Evolutionary conservation across 768 basidiomycete genomes (phyloP).

Genomic region (Mycena maculata): DNA sequence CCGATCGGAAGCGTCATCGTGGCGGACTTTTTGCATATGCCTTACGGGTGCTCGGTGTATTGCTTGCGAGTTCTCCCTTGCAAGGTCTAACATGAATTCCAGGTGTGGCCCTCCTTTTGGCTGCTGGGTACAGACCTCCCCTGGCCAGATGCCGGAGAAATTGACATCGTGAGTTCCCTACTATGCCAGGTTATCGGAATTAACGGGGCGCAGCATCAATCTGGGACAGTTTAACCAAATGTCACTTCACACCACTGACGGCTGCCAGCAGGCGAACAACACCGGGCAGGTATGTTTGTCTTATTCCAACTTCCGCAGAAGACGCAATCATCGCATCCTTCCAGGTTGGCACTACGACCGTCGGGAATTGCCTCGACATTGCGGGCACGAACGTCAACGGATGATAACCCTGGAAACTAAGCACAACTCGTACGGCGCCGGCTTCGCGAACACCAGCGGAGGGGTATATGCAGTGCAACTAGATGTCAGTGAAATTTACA

Average conservation of each 20-base stretch:
- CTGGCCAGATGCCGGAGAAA: conserved; percentile 60
- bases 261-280: conserved; percentile 49
- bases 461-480: conserved; percentile 76
- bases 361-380: conserved; percentile 44
- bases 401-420: conserved; percentile 59
- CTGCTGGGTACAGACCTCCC: conserved; percentile 48
- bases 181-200: conserved; percentile 47
- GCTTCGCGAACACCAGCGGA: conserved; percentile 63
- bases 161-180: conserved; percentile 66
- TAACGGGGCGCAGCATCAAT: too few species aligned
- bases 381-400: conserved; percentile 39
- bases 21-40: conserved; percentile 58
- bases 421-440: conserved; percentile 53
- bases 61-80: conserved; percentile 26
- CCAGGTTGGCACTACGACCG: background rate
- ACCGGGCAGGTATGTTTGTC: conserved; percentile 21
- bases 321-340: background rate
- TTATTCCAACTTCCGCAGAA: background rate
- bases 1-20: conserved; percentile 54
- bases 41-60: conserved; percentile 65
- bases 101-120: conserved; percentile 64
- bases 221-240: too few species aligned
- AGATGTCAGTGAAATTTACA: conserved; percentile 57
- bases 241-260: conserved; percentile 61
- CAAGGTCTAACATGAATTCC: background rate